Evolutionary conservation across 192 early-diverging fungal species (phyloP).

Genomic region (Jimgerdemannia flammicorona): DNA sequence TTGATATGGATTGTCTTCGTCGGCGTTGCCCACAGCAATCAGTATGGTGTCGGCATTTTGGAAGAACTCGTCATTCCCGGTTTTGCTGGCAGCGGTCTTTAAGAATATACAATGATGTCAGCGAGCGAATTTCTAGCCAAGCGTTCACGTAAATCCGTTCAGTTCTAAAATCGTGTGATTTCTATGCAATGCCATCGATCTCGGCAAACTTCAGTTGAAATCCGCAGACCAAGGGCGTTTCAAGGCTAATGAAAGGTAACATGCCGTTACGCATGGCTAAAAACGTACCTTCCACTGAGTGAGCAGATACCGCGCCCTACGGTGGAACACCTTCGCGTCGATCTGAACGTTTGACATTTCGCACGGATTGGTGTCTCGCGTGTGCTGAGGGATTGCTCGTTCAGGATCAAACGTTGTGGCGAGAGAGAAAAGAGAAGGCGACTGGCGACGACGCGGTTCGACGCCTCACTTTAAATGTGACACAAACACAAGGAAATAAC

Average conservation of each 20-base stretch:
- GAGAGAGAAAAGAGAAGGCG: no score
- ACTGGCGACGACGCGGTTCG: background rate
- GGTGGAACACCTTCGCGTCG: conserved; percentile 43
- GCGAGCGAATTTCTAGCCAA: background rate
- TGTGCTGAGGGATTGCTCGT: background rate
- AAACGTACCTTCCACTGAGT: conserved; percentile 37
- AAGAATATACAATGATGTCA: background rate
- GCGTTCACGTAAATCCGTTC: background rate
- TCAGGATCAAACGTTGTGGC: background rate
- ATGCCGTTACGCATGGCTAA: background rate
- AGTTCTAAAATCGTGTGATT: background rate
- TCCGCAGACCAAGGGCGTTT: background rate
- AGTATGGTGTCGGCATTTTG: conserved; percentile 58
- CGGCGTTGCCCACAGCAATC: conserved; percentile 60
- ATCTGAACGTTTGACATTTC: conserved; percentile 22
- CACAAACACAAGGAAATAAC: no score
- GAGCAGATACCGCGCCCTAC: conserved; percentile 32
- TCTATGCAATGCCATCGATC: background rate
- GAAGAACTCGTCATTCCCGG: conserved; percentile 40
- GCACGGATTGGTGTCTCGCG: background rate
- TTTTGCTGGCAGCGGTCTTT: conserved; percentile 1
- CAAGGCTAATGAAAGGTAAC: background rate
- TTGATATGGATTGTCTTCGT: conserved; percentile 70
- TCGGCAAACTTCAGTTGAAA: background rate
- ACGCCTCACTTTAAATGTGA: background rate